Conservation (phyloP, 2,329 filamentous ascomycete genomes). For the Lasiodiplodia sp. region DNA sequence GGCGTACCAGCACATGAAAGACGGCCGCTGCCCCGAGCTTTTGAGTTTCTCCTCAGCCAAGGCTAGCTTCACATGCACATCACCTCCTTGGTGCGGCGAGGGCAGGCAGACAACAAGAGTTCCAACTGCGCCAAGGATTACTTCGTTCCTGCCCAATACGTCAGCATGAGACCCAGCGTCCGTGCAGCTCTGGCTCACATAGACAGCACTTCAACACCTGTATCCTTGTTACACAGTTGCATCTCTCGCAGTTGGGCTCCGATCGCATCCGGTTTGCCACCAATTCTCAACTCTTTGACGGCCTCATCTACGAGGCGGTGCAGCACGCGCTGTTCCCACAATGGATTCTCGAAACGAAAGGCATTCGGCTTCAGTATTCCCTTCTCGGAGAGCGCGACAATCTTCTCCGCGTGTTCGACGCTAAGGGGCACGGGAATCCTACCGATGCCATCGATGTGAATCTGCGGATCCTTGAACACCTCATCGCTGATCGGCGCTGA, state of each 20-base stretch:
- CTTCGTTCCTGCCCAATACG: background rate
- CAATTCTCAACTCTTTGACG: background rate
- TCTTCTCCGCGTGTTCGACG: background rate
- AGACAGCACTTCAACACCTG: background rate
- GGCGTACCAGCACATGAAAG: background rate
- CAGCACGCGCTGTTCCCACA: slow-evolving; percentile 5
- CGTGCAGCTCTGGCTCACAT: background rate
- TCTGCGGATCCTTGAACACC: background rate
- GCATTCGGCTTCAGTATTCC: background rate
- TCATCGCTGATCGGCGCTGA: background rate
- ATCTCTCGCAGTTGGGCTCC: background rate
- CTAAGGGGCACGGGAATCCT: background rate
- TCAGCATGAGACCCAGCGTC: background rate
- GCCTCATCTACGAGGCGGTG: background rate
- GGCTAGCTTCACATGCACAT: background rate
- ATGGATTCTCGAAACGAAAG: background rate
- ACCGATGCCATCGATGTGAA: background rate
- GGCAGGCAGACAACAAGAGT: background rate
- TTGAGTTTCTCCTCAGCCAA: background rate
- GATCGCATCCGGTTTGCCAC: background rate
- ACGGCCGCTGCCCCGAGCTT: background rate
- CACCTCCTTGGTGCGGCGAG: background rate
- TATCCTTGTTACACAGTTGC: background rate
- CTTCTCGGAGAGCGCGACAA: background rate
- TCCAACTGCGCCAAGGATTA: background rate